Percentiles rank a stretch among this genome's conserved stretches.
Evolutionary conservation across 2,329 filamentous ascomycete genomes (phyloP).

Genomic region (Fusarium armeniacum): DNA sequence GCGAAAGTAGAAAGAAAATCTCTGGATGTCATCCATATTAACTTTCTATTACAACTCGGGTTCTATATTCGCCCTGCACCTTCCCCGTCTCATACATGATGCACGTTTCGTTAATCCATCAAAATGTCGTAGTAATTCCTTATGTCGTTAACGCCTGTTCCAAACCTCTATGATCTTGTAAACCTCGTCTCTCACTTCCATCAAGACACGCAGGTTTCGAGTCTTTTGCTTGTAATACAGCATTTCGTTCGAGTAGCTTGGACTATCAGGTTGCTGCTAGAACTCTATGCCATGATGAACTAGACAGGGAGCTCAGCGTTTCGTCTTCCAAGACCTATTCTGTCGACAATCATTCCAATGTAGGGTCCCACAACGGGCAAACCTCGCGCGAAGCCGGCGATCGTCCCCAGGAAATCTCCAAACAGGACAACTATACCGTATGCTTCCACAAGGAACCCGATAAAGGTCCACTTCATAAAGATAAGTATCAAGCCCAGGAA

Average conservation of each 20-base stretch:
- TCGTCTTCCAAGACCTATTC: slow-evolving; percentile 75
- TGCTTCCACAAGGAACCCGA: slow-evolving; percentile 90
- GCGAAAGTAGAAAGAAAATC: not conserved
- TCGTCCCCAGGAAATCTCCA: slow-evolving; percentile 95
- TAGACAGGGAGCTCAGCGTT: slow-evolving; percentile 85
- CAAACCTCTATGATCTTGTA: slow-evolving; percentile 37
- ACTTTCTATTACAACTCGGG: slow-evolving; percentile 19
- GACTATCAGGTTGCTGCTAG: not conserved
- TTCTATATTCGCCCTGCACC: slow-evolving; percentile 25
- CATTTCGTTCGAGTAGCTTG: slow-evolving; percentile 1
- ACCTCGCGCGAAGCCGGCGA: slow-evolving; percentile 87
- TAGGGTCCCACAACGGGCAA: slow-evolving; percentile 89
- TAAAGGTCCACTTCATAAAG: slow-evolving; percentile 88
- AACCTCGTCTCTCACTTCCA: slow-evolving; percentile 39
- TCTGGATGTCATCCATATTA: slow-evolving; percentile 3
- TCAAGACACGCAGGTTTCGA: slow-evolving; percentile 26
- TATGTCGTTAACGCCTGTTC: slow-evolving; percentile 47
- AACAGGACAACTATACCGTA: slow-evolving; percentile 96
- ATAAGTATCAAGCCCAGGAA: slow-evolving; percentile 86
- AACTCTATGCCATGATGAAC: slow-evolving; percentile 42
- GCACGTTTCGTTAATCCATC: slow-evolving; percentile 30
- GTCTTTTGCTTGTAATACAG: slow-evolving; percentile 16
- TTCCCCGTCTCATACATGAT: slow-evolving; percentile 8
- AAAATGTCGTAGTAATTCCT: slow-evolving; percentile 24
- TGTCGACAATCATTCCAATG: slow-evolving; percentile 80